Conservation (phyloP, 352 stramenopile genomes). For the Phytophthora macrochlamydospora region DNA sequence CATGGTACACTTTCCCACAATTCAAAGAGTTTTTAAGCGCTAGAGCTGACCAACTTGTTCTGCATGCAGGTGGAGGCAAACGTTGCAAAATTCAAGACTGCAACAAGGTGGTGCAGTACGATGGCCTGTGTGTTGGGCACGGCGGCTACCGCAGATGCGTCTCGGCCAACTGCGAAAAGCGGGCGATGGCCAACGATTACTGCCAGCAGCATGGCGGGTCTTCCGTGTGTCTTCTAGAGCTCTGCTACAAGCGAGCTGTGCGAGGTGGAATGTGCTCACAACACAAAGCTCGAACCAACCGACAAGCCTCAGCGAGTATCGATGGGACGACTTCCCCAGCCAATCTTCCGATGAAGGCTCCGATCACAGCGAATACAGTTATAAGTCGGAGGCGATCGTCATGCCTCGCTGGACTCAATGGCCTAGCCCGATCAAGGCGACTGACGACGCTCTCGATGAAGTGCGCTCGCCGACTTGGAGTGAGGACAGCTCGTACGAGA, state of each 20-base stretch:
- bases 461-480: neutral
- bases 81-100: slow-evolving; percentile 35
- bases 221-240: slow-evolving; percentile 20
- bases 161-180: slow-evolving; percentile 37
- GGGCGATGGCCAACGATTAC: slow-evolving; percentile 51
- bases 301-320: slow-evolving; percentile 2
- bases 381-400: neutral
- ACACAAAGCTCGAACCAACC: slow-evolving; percentile 25
- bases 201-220: slow-evolving; percentile 52
- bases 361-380: neutral
- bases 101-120: slow-evolving; percentile 59
- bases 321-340: slow-evolving; percentile 10
- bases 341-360: slow-evolving; percentile 12
- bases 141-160: slow-evolving; percentile 57
- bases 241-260: slow-evolving; percentile 31
- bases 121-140: slow-evolving; percentile 51
- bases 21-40: neutral
- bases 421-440: slow-evolving; percentile 4
- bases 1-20: slow-evolving; percentile 32
- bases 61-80: slow-evolving; percentile 39
- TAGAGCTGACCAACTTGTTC: neutral
- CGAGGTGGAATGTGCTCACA: slow-evolving; percentile 33
- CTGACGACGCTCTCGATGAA: neutral
- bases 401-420: neutral
- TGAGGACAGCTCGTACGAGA: neutral